Conservation (phyloP, 1,284 basidiomycete species). For the Pseudozyma sp. region DNA sequence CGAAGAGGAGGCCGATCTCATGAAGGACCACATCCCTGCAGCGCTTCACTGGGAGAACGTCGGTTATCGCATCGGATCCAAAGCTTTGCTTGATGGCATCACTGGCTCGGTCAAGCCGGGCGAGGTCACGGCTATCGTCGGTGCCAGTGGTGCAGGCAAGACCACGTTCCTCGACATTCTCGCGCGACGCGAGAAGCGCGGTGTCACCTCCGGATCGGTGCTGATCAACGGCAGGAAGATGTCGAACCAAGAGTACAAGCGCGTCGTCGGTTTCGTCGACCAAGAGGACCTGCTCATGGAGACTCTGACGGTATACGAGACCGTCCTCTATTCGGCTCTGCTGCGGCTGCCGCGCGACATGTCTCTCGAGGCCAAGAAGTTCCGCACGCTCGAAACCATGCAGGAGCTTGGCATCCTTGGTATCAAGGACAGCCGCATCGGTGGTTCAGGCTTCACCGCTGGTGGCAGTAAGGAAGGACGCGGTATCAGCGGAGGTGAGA, state of each 20-base stretch:
- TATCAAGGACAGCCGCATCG: slow-evolving; percentile 90
- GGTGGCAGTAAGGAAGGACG: slow-evolving; percentile 85
- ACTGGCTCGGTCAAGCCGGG: slow-evolving; percentile 93
- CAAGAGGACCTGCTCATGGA: slow-evolving; percentile 97
- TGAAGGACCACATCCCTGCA: slow-evolving; percentile 92
- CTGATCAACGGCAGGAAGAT: slow-evolving; percentile 88
- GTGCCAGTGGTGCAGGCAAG: slow-evolving; percentile 96
- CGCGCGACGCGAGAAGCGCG: slow-evolving; percentile 87
- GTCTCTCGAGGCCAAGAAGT: slow-evolving; percentile 92
- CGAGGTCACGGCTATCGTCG: slow-evolving; percentile 89
- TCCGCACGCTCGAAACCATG: slow-evolving; percentile 92
- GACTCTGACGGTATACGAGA: slow-evolving; percentile 97
- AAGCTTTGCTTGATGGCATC: slow-evolving; percentile 81
- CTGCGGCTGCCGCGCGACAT: slow-evolving; percentile 91
- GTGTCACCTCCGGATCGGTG: slow-evolving; percentile 79
- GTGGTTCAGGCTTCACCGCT: slow-evolving; percentile 72
- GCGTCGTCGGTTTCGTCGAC: slow-evolving; percentile 92
- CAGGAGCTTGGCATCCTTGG: slow-evolving; percentile 91
- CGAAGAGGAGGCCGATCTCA: slow-evolving; percentile 82
- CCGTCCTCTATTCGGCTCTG: slow-evolving; percentile 90
- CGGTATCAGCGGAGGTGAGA: slow-evolving; percentile 59
- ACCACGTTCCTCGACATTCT: slow-evolving; percentile 96
- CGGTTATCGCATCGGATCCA: slow-evolving; percentile 75
- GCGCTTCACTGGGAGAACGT: slow-evolving; percentile 87
- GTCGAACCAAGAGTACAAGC: slow-evolving; percentile 80